Evolutionary conservation across 164 flowering plant species (phyloP), one percentile per base, ranked within the genome.

Genomic region (Annona cherimola): DNA sequence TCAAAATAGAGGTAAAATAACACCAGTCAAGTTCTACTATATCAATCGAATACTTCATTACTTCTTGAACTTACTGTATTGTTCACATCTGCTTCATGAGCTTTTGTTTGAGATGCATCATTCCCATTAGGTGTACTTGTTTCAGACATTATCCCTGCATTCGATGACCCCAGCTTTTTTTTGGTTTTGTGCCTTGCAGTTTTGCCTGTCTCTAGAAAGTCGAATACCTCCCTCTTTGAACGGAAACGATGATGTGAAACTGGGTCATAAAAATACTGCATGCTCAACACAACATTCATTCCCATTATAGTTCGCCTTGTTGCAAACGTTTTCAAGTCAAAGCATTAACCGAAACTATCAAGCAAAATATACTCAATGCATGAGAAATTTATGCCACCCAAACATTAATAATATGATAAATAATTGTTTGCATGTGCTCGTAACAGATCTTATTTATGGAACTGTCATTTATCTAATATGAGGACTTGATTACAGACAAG

Each of bases 181-280:
- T 55, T 69, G 14, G 71, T 26, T n/a, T 69, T 69, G 62, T 50
- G 55, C n/a, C 62, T 69, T 69, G 43, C 71, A 11, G 55, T 41
- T 50, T 50, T 69, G 26, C 71, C 71, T 4, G 71, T 69, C 12
- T 50, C 61, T 19, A 69, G 62, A 69, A 69, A 69, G 62, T 62
- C 35, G 16, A 69, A 50, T 4, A 69, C 71, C 71, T 69, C 71
- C 16, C 55, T 69, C 60, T 54, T 69, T 3, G 71, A 69, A 4
- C 71, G 71, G 61, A 69, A 69, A 8, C 62, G 61, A 16, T 62
- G 61, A 2, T 39, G 45, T 69, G 71, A 69, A 19, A 69, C 71
- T 46, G 71, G 71, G 35, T 69, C 71, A 69, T n/a, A 69, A 57
- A 46, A 69, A 69, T 69, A 69, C 71, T 69, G 71, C 71, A 69